phyloP scores from a whole-genome alignment of 116 monocot species.

The Iris pallida region DNA sequence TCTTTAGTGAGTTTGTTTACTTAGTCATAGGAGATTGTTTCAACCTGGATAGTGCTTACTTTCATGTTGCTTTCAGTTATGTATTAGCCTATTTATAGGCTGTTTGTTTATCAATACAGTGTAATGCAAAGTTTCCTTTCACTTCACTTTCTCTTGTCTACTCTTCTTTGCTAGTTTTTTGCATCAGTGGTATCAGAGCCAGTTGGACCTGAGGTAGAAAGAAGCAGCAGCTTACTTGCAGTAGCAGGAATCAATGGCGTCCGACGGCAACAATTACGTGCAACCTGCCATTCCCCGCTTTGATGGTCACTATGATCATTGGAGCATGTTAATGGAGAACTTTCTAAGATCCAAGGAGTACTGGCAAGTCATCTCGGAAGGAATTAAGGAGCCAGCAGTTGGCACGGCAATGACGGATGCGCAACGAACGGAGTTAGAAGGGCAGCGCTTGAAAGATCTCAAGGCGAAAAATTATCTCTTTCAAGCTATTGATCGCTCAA shows the following conservation, averaged over 20 bases:
- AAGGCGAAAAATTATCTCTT: slow-evolving; percentile 15
- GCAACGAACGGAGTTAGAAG: slow-evolving; percentile 1
- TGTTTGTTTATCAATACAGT: too few relatives aligned
- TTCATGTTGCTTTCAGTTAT: too few relatives aligned
- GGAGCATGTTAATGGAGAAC: slow-evolving; percentile 9
- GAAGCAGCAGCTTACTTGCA: background rate
- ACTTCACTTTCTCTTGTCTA: too few relatives aligned
- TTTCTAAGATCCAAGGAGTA: slow-evolving; percentile 13
- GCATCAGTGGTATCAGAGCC: too few relatives aligned
- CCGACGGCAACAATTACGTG: background rate
- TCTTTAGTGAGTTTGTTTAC: too few relatives aligned
- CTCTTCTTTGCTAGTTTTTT: too few relatives aligned
- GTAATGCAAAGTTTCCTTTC: too few relatives aligned
- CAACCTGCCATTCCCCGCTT: slow-evolving; percentile 7
- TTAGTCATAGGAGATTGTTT: too few relatives aligned
- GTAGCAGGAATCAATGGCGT: background rate
- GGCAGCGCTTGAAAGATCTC: background rate
- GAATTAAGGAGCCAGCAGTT: background rate
- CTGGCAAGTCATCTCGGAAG: background rate
- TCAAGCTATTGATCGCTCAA: slow-evolving; percentile 11
- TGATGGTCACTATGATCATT: slow-evolving; percentile 17
- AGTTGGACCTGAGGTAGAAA: too few relatives aligned
- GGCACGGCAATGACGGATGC: background rate
- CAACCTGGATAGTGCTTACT: too few relatives aligned
- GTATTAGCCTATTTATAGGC: too few relatives aligned